Conservation (phyloP, 805 yeast species). For the Debaryomyces tyrocola region DNA sequence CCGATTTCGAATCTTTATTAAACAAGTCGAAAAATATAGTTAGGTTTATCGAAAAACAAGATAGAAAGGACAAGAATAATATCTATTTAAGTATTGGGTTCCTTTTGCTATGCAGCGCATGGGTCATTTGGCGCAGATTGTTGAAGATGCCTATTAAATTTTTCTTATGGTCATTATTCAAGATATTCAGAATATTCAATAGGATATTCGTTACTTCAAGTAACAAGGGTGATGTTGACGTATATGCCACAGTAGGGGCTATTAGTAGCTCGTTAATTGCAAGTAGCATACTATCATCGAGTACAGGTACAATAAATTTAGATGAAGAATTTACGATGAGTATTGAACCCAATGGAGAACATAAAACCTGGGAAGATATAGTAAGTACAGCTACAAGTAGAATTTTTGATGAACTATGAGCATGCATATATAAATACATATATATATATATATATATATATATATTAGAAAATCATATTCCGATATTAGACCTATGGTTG, state of each 20-base stretch:
- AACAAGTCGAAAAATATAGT: conserved; percentile 46
- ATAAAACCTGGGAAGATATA: conserved; percentile 4
- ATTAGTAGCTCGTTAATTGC: not conserved
- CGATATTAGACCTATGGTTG: conserved; percentile 10
- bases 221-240: not conserved
- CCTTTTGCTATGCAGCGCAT: conserved; percentile 43
- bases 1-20: conserved; percentile 40
- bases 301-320: not conserved
- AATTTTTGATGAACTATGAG: conserved; percentile 12
- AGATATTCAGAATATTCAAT: conserved; percentile 25
- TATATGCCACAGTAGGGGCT: not conserved
- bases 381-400: conserved; percentile 1
- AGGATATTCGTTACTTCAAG: conserved; percentile 6
- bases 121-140: conserved; percentile 53
- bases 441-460: not conserved
- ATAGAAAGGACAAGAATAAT: conserved; percentile 46
- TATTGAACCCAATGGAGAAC: not conserved
- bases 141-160: conserved; percentile 44
- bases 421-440: not conserved
- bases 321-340: conserved; percentile 7
- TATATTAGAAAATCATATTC: not conserved
- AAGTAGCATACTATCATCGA: not conserved
- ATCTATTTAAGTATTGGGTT: conserved; percentile 50
- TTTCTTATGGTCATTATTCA: conserved; percentile 47
- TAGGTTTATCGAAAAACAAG: conserved; percentile 52